phyloP scores from a whole-genome alignment of 106 monocot genomes.

The Triglochin maritima region DNA sequence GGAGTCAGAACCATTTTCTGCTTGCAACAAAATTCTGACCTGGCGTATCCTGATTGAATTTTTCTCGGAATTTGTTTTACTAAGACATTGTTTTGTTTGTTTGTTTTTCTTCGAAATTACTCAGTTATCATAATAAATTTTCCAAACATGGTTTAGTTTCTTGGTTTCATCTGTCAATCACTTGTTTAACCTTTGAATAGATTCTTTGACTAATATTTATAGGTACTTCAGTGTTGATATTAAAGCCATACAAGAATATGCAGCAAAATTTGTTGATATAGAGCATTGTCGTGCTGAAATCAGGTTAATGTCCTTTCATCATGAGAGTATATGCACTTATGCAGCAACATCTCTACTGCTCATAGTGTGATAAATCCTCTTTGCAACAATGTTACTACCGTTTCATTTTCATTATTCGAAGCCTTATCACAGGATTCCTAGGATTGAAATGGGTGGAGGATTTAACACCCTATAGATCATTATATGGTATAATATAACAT shows the following conservation, averaged over 20 bases:
- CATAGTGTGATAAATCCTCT: too few relatives aligned
- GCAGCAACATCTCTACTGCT: too few relatives aligned
- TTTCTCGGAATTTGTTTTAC: neutral
- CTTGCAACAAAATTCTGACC: constrained; percentile 86
- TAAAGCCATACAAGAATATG: constrained; percentile 71
- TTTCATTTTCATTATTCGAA: too few relatives aligned
- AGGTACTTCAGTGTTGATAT: constrained; percentile 98
- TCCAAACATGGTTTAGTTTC: too few relatives aligned
- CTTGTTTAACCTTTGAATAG: neutral
- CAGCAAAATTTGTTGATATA: constrained; percentile 45
- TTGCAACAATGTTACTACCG: too few relatives aligned
- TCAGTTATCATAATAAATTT: too few relatives aligned
- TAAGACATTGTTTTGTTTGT: neutral
- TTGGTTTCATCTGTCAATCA: too few relatives aligned
- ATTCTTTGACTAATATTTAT: constrained; percentile 23
- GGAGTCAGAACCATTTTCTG: constrained; percentile 96
- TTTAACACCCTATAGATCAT: too few relatives aligned
- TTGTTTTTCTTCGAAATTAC: neutral
- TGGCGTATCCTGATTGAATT: constrained; percentile 66
- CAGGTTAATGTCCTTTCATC: constrained; percentile 28
- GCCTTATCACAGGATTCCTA: too few relatives aligned
- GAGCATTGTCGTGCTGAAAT: constrained; percentile 89
- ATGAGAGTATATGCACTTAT: neutral
- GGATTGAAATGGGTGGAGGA: too few relatives aligned
- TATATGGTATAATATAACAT: too few relatives aligned